Conservation (phyloP, 179 eudicot species). For the Silene noctiflora region DNA sequence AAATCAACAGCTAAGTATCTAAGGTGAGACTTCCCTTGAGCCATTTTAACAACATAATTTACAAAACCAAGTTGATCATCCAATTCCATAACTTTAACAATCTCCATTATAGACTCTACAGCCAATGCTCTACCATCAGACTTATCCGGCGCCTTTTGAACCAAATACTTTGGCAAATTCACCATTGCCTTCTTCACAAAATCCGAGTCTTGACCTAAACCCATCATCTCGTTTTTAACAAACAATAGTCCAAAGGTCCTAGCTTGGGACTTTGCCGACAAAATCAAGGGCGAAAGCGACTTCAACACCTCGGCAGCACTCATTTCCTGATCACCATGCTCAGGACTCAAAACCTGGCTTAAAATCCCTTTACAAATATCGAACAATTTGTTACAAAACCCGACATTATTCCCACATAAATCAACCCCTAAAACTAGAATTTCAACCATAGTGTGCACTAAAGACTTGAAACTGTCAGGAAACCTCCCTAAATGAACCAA, state of each 20-base stretch:
- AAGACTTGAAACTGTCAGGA: constrained; percentile 74
- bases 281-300: constrained; percentile 50
- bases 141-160: constrained; percentile 74
- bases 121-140: constrained; percentile 71
- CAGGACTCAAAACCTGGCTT: constrained; percentile 49
- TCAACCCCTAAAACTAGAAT: constrained; percentile 59
- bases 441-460: constrained; percentile 66
- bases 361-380: constrained; percentile 51
- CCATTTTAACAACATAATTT: constrained; percentile 74
- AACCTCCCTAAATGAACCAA: constrained; percentile 79
- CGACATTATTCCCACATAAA: constrained; percentile 40
- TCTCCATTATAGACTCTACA: constrained; percentile 73
- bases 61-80: constrained; percentile 61
- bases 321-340: constrained; percentile 64
- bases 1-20: constrained; percentile 86
- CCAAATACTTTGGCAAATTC: constrained; percentile 72
- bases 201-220: constrained; percentile 36
- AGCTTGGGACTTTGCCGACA: constrained; percentile 54
- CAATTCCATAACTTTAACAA: constrained; percentile 55
- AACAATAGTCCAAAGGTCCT: constrained; percentile 54
- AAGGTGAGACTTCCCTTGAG: constrained; percentile 65
- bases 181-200: constrained; percentile 51
- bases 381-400: constrained; percentile 48
- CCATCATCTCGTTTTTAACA: constrained; percentile 55
- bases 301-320: constrained; percentile 75